Base-by-base conservation (phyloP, 352 stramenopile genomes). In the Phytophthora pistaciae region DNA sequence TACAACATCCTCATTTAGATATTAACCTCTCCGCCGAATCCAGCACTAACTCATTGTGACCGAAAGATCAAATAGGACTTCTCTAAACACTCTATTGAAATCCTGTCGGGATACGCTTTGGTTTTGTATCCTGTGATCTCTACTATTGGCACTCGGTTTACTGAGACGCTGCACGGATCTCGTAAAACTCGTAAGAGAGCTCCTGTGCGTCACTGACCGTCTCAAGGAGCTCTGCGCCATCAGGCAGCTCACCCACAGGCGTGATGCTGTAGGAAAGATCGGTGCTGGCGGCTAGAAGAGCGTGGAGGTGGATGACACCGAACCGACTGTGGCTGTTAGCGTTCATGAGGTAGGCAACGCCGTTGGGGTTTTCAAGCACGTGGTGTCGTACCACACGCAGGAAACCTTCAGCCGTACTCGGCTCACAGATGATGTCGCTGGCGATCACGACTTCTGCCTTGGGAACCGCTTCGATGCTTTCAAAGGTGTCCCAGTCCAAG, bases 401-500 rank as follows among this genome's bases (percentile, higher is more conserved):
- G 56, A 96, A 96, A n/a, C 90, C 90, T 72, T 96, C 90, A 25
- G 90, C 90, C 4, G 90, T 96, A 70, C 82, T 92, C 3, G 90
- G 85, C 50, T 96, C 90, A 68, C 90, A 96, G 56, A 96, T 96
- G 70, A 96, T 95, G 61, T 96, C 90, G 59, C 88, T 93, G 11
- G 84, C 90, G 57, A 96, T 93, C 20, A 96, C 79, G 7, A 95
- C 75, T 63, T 96, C 81, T n/a, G 93, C 77, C 56, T 88, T 91
- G 14, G 77, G 69, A 3, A 80, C 68, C 29, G 66, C 66, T 42
- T 88, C 72, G 60, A 93, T 90, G 44, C 77, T 92, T 66, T 91
- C 83, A 16, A 88, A 75, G 31, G 79, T 57, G 66, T 96, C 88
- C 90, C 90, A 96, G 72, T 96, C 87, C 44, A 96, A 70, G 54